phyloP scores from a whole-genome alignment of 2,329 filamentous ascomycete species.

The Basipetospora chlamydospora region DNA sequence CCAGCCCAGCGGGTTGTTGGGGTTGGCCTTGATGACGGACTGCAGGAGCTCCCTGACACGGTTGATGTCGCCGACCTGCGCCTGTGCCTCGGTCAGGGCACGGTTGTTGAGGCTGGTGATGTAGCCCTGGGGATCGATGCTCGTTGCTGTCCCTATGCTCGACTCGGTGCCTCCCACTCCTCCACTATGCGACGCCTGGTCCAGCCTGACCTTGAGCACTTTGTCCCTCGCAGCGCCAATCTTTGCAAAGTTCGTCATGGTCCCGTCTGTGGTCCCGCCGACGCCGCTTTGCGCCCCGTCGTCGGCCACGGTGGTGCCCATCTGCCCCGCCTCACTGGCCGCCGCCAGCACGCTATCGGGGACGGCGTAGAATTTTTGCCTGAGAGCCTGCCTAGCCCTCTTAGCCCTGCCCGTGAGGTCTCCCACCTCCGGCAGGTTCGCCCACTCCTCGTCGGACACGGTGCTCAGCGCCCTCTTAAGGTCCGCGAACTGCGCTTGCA shows the following conservation, averaged over 20 bases:
- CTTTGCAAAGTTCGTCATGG: slow-evolving; percentile 95
- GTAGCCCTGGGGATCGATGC: slow-evolving; percentile 89
- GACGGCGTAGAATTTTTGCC: slow-evolving; percentile 85
- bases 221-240: slow-evolving; percentile 95
- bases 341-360: slow-evolving; percentile 90
- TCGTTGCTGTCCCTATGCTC: slow-evolving; percentile 66
- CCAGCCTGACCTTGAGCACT: slow-evolving; percentile 83
- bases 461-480: slow-evolving; percentile 79
- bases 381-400: slow-evolving; percentile 66
- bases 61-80: slow-evolving; percentile 87
- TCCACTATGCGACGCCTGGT: slow-evolving; percentile 66
- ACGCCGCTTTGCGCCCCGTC: slow-evolving; percentile 44
- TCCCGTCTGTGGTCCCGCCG: slow-evolving; percentile 52
- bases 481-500: slow-evolving; percentile 94
- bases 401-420: slow-evolving; percentile 92
- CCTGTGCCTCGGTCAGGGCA: slow-evolving; percentile 62
- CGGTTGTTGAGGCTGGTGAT: slow-evolving; percentile 80
- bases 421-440: slow-evolving; percentile 84
- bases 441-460: slow-evolving; percentile 93
- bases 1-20: slow-evolving; percentile 88
- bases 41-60: slow-evolving; percentile 84
- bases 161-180: slow-evolving; percentile 44
- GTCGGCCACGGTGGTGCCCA: slow-evolving; percentile 78
- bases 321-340: slow-evolving; percentile 63
- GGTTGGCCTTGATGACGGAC: slow-evolving; percentile 94